Evolutionary conservation across 495 filamentous ascomycete genomes (phyloP), one percentile per base, ranked within the genome.

Genomic region (Hypoxylon fuscum): DNA sequence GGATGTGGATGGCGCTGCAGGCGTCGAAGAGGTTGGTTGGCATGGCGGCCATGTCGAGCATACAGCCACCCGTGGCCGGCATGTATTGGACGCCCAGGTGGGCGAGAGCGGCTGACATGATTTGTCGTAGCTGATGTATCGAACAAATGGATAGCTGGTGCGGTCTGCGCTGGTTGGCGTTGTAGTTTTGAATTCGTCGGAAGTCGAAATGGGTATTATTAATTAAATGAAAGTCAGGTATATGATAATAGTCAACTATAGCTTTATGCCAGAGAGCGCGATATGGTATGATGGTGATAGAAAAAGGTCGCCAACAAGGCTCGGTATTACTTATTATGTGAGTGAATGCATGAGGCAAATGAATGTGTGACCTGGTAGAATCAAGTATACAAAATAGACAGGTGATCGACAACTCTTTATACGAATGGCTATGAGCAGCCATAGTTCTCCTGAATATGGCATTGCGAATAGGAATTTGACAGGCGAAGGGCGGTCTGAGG

Each of bases 1-100:
- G 54, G 48, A 70, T 68, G 35, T 70, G 59, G 20, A 70, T 44
- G 3, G 59, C 27, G 15, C 43, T 55, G 52, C 68, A 69, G 11
- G 51, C 44, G 45, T 44, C 45, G 31, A 59, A 59, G 17, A 58
- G 18, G 29, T 18, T 17, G 18, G 51, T 27, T 11, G 55, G 49
- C 25, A 49, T n/a, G 1, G 68, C 50, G 1, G 64, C 47, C 56
- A 70, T 47, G 14, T 68, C 59, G 6, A 70, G 32, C 45, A 70
- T 45, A 18, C 68, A 70, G 8, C 35, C 51, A 1, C 63, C 67
- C 0, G 47, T 62, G 1, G 56, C 51, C 0, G 56, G 55, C 44
- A 57, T 53, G 41, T 52, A 65, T 35, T 65, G 56, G 45, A 66
- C 25, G 10, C 51, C 51, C 10, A 62, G 17, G 0, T 66, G 45